Conservation (phyloP, 345 rosid genomes). For the Cardamine resedifolia region DNA sequence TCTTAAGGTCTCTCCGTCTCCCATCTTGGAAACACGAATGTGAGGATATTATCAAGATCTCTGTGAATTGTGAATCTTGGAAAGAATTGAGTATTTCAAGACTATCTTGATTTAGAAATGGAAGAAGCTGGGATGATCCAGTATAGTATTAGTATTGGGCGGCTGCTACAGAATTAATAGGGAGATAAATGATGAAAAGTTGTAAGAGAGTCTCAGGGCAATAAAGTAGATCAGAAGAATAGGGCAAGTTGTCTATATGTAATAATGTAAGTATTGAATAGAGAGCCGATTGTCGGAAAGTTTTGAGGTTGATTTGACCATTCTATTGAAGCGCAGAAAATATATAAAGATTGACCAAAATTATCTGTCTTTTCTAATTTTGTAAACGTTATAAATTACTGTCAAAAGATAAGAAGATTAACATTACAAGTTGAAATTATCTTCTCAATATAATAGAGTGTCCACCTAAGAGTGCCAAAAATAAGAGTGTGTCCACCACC, state of each 20-base stretch:
- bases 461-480: background rate
- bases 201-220: conserved; percentile 21
- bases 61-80: background rate
- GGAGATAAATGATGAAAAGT: conserved; percentile 17
- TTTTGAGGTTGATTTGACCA: conserved; percentile 5
- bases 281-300: conserved; percentile 16
- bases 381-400: conserved; percentile 1
- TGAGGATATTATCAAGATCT: conserved; percentile 18
- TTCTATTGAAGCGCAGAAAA: background rate
- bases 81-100: conserved; percentile 12
- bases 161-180: background rate
- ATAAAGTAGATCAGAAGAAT: conserved; percentile 28
- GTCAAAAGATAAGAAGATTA: background rate
- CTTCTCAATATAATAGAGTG: background rate
- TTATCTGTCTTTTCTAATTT: conserved; percentile 32
- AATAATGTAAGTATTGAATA: background rate
- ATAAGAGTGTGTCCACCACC: background rate
- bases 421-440: background rate
- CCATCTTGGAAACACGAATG: conserved; percentile 20
- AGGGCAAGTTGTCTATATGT: background rate
- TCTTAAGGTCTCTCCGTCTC: conserved; percentile 24
- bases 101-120: conserved; percentile 3
- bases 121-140: background rate
- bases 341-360: conserved; percentile 14
- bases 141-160: background rate